Conservation (phyloP, 176 grass and related monocot species). For the Stipa capillata region DNA sequence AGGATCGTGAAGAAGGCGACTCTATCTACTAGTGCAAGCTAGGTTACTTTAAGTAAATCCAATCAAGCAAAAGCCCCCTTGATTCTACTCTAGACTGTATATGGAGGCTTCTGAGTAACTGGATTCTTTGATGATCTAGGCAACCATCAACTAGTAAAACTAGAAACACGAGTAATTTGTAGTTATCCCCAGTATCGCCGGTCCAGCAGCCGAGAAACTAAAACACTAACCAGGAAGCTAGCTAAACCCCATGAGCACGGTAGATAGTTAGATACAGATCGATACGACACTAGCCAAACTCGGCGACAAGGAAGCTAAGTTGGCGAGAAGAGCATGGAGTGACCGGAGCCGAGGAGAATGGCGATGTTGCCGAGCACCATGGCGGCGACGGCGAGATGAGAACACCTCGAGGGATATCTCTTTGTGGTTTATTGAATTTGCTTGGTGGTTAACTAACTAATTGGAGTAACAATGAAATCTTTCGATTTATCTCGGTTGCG, state of each 20-base stretch:
- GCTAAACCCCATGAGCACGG: background rate
- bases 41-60: background rate
- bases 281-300: too few relatives aligned
- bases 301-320: too few relatives aligned
- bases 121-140: background rate
- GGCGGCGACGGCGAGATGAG: too few relatives aligned
- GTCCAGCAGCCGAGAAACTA: background rate
- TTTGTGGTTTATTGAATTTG: too few relatives aligned
- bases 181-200: background rate
- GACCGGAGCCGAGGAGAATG: slow-evolving; percentile 13
- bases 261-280: too few relatives aligned
- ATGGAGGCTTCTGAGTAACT: background rate
- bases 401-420: too few relatives aligned
- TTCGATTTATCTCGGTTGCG: too few relatives aligned
- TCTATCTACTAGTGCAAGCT: background rate
- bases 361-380: slow-evolving; percentile 25
- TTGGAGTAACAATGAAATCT: too few relatives aligned
- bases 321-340: background rate
- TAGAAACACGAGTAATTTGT: too few relatives aligned
- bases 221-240: background rate
- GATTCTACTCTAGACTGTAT: background rate
- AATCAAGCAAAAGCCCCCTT: background rate
- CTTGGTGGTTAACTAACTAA: too few relatives aligned
- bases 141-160: too few relatives aligned
- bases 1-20: background rate